Percentiles rank a stretch among this genome's conserved stretches.
Conservation (phyloP, 1,284 basidiomycete species). For the Schizopora paradoxa region DNA sequence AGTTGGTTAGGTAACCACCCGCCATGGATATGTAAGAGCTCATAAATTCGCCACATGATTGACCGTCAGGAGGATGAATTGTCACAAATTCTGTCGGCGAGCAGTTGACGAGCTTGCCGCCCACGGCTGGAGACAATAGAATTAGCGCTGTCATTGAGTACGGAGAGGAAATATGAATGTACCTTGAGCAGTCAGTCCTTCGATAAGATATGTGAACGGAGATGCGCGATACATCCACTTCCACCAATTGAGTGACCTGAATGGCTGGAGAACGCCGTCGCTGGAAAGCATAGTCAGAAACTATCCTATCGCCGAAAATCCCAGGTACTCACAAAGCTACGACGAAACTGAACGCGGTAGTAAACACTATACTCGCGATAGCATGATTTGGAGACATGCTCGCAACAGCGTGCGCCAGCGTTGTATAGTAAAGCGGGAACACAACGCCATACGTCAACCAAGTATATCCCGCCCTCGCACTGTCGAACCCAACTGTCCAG, state of each 20-base stretch:
- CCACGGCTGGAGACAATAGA: background rate
- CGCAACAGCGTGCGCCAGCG: slow-evolving; percentile 58
- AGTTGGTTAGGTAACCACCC: background rate
- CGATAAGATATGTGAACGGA: background rate
- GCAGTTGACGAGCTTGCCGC: background rate
- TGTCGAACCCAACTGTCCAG: slow-evolving; percentile 61
- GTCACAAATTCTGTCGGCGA: background rate
- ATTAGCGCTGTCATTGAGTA: background rate
- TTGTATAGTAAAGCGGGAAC: slow-evolving; percentile 56
- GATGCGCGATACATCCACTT: slow-evolving; percentile 18
- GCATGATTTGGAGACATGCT: slow-evolving; percentile 61
- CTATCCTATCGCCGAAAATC: background rate
- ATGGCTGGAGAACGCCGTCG: slow-evolving; percentile 14
- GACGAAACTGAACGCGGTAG: slow-evolving; percentile 56
- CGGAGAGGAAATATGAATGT: background rate
- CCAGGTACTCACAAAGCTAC: slow-evolving; percentile 50
- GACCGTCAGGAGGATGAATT: background rate
- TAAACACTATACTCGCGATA: slow-evolving; percentile 62
- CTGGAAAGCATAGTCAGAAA: slow-evolving; percentile 4
- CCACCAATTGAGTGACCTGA: slow-evolving; percentile 14
- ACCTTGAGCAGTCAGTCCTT: background rate
- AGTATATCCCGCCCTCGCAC: slow-evolving; percentile 50
- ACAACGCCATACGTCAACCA: slow-evolving; percentile 47
- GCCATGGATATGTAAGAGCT: background rate
- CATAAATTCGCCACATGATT: background rate